These are phyloP conservation scores for Nemania sp. DNA, from an alignment of 2,329 filamentous ascomycete genomes.

Conservation along the genomic window DNA sequence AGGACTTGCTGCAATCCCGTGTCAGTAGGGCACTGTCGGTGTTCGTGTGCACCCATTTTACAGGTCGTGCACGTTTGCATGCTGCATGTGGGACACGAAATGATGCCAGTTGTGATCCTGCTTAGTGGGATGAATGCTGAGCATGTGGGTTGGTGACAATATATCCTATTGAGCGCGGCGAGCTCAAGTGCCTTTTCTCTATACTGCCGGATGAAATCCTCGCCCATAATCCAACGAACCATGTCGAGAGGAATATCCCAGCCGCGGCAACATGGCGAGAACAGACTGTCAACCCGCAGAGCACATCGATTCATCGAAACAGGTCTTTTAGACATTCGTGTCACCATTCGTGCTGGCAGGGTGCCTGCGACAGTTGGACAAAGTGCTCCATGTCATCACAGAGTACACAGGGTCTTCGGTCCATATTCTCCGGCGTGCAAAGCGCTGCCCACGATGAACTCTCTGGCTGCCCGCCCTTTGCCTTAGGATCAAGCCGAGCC, in stretches of 20 bases:
- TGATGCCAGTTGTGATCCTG: conserved; percentile 41
- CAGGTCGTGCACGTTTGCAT: conserved; percentile 54
- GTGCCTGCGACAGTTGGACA: conserved; percentile 21
- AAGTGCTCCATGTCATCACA: conserved; percentile 24
- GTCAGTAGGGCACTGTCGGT: conserved; percentile 53
- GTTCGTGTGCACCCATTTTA: conserved; percentile 54
- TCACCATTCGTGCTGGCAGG: conserved; percentile 55
- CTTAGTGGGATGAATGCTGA: conserved; percentile 49
- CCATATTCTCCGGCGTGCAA: background rate
- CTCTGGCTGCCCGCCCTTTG: conserved; percentile 18
- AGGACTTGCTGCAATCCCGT: conserved; percentile 44
- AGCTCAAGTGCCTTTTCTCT: conserved; percentile 53
- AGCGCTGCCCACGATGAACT: conserved; percentile 30
- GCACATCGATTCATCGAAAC: conserved; percentile 49
- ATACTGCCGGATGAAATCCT: conserved; percentile 43
- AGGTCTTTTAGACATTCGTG: conserved; percentile 49
- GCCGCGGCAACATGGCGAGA: conserved; percentile 58
- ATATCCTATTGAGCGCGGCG: conserved; percentile 50
- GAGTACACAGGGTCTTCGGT: conserved; percentile 19
- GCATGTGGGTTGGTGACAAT: conserved; percentile 52
- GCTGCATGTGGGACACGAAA: conserved; percentile 47
- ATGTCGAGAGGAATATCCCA: conserved; percentile 44
- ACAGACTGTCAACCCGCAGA: conserved; percentile 53
- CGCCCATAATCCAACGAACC: conserved; percentile 42
- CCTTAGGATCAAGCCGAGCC: no score